Conservation (phyloP, 345 rosid species). For the Bruguiera parviflora region DNA sequence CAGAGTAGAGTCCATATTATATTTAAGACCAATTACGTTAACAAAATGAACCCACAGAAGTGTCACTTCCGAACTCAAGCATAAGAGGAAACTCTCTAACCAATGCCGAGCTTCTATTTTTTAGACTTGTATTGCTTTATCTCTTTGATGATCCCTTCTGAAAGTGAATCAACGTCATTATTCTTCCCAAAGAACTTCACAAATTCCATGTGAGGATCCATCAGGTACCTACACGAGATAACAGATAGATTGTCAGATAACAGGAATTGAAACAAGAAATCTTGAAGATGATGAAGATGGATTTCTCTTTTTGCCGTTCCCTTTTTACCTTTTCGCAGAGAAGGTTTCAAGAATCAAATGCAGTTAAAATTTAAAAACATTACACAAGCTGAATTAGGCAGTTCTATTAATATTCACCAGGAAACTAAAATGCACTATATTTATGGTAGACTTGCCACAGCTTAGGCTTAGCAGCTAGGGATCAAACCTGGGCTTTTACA, state of each 20-base stretch:
- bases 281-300: neutral
- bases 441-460: too few relatives aligned
- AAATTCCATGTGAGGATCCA: constrained; percentile 83
- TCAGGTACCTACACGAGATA: constrained; percentile 65
- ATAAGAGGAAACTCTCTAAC: neutral
- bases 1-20: too few relatives aligned
- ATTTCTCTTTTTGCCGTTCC: too few relatives aligned
- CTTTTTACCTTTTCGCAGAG: too few relatives aligned
- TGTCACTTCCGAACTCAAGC: neutral
- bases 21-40: too few relatives aligned
- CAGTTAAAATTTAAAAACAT: too few relatives aligned
- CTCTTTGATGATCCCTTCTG: constrained; percentile 76
- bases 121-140: constrained; percentile 44
- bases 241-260: constrained; percentile 3
- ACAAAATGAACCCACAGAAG: neutral
- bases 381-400: too few relatives aligned
- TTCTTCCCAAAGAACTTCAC: constrained; percentile 94
- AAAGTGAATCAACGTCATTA: constrained; percentile 65
- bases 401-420: too few relatives aligned
- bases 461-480: too few relatives aligned
- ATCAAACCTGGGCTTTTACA: neutral
- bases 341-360: too few relatives aligned
- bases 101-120: constrained; percentile 20
- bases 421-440: too few relatives aligned
- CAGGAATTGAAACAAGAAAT: neutral